Conservation (phyloP, 2,329 filamentous ascomycete species). For the Pseudocercospora eumusae region DNA sequence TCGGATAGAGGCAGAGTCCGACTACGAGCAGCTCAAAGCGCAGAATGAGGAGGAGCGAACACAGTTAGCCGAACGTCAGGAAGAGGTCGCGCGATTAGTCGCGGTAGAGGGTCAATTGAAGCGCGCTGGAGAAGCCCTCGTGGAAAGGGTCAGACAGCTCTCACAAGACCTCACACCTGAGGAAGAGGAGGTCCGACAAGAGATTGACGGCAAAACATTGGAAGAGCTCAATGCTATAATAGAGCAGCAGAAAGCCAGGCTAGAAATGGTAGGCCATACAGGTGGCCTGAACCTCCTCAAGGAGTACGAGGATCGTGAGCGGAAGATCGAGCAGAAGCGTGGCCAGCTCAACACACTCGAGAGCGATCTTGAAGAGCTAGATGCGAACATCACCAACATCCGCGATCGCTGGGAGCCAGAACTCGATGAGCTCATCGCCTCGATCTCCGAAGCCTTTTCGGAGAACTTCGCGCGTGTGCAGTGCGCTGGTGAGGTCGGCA, state of each 20-base stretch:
- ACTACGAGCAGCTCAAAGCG: constrained; percentile 67
- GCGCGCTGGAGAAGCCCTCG: constrained; percentile 23
- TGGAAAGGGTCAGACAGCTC: constrained; percentile 33
- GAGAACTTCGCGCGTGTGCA: constrained; percentile 93
- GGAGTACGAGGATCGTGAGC: constrained; percentile 73
- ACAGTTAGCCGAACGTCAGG: constrained; percentile 52
- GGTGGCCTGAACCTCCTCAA: constrained; percentile 73
- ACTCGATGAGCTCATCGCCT: constrained; percentile 72
- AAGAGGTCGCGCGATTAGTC: constrained; percentile 44
- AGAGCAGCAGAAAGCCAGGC: constrained; percentile 68
- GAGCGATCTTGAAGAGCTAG: constrained; percentile 57
- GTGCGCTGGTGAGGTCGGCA: constrained; percentile 84
- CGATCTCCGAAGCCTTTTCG: constrained; percentile 87
- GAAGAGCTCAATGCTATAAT: constrained; percentile 69
- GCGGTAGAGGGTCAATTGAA: neutral
- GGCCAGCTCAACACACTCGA: constrained; percentile 54
- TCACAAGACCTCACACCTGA: constrained; percentile 22
- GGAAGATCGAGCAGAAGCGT: constrained; percentile 67
- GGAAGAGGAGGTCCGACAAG: constrained; percentile 30
- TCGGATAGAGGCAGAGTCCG: constrained; percentile 78
- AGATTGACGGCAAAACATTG: constrained; percentile 36
- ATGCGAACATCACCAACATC: constrained; percentile 63
- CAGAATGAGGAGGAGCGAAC: constrained; percentile 61
- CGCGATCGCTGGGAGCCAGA: constrained; percentile 78
- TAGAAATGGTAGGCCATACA: constrained; percentile 68